Evolutionary conservation across 129 eudicot genomes (phyloP).

Genomic region (Centaurea solstitialis): DNA sequence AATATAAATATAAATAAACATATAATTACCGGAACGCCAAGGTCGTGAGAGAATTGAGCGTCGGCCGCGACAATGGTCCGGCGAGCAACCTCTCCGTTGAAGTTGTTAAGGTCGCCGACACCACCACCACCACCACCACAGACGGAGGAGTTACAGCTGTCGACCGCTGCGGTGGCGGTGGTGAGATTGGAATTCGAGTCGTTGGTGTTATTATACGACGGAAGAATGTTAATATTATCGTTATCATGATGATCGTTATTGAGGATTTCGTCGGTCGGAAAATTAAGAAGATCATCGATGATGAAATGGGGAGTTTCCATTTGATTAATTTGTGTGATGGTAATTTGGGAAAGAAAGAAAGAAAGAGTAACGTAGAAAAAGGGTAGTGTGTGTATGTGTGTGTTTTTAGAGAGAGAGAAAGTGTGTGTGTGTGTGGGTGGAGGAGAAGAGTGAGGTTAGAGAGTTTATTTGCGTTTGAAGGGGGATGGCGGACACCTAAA

Average conservation of each 20-base stretch:
- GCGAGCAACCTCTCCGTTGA: constrained; percentile 38
- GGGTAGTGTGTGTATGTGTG: constrained; percentile 22
- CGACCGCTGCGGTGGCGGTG: constrained; percentile 47
- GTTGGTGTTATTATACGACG: not conserved
- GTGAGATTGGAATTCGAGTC: constrained; percentile 33
- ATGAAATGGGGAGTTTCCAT: constrained; percentile 69
- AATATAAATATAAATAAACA: not conserved
- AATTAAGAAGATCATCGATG: constrained; percentile 82
- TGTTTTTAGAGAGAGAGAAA: constrained; percentile 11
- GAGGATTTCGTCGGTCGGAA: constrained; percentile 61
- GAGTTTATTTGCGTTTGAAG: constrained; percentile 87
- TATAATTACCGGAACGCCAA: constrained; percentile 65
- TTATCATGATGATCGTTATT: constrained; percentile 8
- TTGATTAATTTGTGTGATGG: constrained; percentile 1
- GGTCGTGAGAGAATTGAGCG: constrained; percentile 61
- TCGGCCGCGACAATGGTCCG: constrained; percentile 40
- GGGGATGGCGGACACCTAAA: constrained; percentile 66
- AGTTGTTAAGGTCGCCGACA: not conserved
- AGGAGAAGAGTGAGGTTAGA: constrained; percentile 38
- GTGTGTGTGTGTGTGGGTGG: constrained; percentile 31
- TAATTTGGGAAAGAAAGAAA: not conserved
- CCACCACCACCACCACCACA: not conserved
- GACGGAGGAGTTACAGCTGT: constrained; percentile 58
- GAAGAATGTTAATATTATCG: not conserved
- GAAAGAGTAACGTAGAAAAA: constrained; percentile 12